Conservation (phyloP, 106 monocot species). For the Acorus calamus region DNA sequence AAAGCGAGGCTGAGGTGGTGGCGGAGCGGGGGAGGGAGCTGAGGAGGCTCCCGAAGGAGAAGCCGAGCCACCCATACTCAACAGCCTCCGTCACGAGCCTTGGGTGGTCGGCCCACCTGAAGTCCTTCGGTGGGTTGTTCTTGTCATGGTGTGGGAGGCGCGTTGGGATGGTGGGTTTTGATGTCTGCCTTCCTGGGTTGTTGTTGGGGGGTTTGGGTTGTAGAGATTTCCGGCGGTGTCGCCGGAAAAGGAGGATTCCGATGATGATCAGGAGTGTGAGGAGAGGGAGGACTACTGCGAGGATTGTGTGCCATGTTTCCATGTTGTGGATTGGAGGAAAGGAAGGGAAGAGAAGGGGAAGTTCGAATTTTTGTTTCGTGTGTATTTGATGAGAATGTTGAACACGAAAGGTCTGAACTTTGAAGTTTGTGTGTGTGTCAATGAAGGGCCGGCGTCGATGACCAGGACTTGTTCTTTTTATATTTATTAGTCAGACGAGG, state of each 20-base stretch:
- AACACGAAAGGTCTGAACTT: background rate
- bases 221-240: background rate
- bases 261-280: background rate
- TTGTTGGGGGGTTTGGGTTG: background rate
- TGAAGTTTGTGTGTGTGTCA: too few species aligned
- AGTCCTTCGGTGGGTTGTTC: slow-evolving; percentile 1
- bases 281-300: background rate
- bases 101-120: slow-evolving; percentile 53
- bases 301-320: background rate
- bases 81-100: slow-evolving; percentile 34
- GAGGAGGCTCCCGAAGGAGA: slow-evolving; percentile 8
- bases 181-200: slow-evolving; percentile 7
- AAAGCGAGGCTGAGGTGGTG: background rate
- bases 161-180: slow-evolving; percentile 29
- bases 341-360: background rate
- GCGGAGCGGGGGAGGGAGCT: slow-evolving; percentile 5
- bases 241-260: background rate
- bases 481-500: too few species aligned
- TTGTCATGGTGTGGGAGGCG: background rate
- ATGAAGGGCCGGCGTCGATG: too few species aligned
- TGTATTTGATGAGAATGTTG: background rate
- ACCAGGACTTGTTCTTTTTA: too few species aligned
- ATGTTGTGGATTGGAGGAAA: background rate
- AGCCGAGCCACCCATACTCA: slow-evolving; percentile 60
- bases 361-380: background rate